Evolutionary conservation across 2,329 filamentous ascomycete genomes (phyloP).

Genomic region (Tolypocladium cylindrosporum): DNA sequence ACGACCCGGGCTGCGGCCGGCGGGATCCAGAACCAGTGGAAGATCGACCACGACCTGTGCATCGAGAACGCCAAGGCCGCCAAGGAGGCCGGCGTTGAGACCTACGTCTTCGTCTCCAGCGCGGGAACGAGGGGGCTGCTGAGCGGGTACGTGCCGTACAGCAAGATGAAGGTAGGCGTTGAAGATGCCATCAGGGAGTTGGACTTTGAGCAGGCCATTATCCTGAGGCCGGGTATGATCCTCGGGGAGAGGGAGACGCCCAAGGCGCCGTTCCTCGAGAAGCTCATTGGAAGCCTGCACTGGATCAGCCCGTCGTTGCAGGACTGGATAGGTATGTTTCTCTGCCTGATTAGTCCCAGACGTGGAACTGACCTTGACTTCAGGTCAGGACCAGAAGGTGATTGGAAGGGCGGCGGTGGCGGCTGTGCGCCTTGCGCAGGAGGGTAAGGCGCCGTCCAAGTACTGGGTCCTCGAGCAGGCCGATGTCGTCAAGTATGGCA

Average conservation of each 20-base stretch:
- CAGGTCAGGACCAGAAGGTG: constrained; percentile 56
- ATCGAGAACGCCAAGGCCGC: constrained; percentile 67
- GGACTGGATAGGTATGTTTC: constrained; percentile 45
- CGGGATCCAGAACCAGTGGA: constrained; percentile 68
- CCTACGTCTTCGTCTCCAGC: constrained; percentile 68
- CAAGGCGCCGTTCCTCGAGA: constrained; percentile 41
- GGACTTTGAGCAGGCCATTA: constrained; percentile 68
- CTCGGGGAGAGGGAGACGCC: constrained; percentile 57
- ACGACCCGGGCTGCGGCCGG: constrained; percentile 72
- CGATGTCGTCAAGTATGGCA: constrained; percentile 44
- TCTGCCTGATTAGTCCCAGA: not conserved
- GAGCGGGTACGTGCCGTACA: constrained; percentile 34
- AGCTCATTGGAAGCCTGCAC: constrained; percentile 45
- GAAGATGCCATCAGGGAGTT: constrained; percentile 66
- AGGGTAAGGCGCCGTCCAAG: constrained; percentile 47
- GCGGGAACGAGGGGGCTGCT: constrained; percentile 33
- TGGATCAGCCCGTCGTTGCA: constrained; percentile 42
- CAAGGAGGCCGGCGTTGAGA: constrained; percentile 58
- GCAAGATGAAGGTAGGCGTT: constrained; percentile 77
- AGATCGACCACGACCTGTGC: constrained; percentile 83
- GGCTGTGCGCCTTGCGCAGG: constrained; percentile 46
- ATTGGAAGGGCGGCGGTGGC: constrained; percentile 59
- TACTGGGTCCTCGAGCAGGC: constrained; percentile 48
- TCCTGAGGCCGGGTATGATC: constrained; percentile 66
- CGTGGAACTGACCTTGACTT: not conserved